phyloP scores from a whole-genome alignment of 768 basidiomycete species.

The Bullera alba region DNA sequence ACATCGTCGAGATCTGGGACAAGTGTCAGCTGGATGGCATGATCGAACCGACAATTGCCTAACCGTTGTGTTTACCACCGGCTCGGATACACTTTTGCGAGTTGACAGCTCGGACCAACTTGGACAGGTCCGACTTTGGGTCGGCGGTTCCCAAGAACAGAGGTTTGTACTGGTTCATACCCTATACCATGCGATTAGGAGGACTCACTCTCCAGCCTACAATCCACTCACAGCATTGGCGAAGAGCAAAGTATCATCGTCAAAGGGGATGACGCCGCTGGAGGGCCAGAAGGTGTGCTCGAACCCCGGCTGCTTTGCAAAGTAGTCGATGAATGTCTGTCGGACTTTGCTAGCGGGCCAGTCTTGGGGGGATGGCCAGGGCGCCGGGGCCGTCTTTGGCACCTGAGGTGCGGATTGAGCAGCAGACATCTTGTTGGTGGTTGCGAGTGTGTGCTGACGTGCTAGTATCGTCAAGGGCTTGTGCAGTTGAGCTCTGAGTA shows the following conservation, averaged over 20 bases:
- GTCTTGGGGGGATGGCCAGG: slow-evolving; percentile 43
- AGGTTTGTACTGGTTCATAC: slow-evolving; percentile 73
- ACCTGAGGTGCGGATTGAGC: slow-evolving; percentile 22
- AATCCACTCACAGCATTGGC: slow-evolving; percentile 78
- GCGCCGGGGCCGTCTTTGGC: slow-evolving; percentile 30
- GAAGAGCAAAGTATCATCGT: slow-evolving; percentile 94
- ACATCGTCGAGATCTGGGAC: slow-evolving; percentile 89
- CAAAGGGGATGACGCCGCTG: slow-evolving; percentile 88
- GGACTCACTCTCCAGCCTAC: background rate
- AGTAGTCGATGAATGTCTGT: slow-evolving; percentile 85
- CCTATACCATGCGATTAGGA: slow-evolving; percentile 13
- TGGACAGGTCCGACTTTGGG: slow-evolving; percentile 82
- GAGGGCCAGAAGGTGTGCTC: slow-evolving; percentile 84
- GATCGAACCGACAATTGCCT: slow-evolving; percentile 13
- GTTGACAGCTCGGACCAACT: slow-evolving; percentile 88
- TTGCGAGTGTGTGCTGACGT: too few relatives aligned
- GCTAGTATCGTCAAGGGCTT: too few relatives aligned
- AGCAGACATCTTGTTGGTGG: slow-evolving; percentile 19
- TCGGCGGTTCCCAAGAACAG: slow-evolving; percentile 98
- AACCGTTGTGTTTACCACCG: slow-evolving; percentile 97
- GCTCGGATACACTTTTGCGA: slow-evolving; percentile 97
- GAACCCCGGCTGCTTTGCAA: slow-evolving; percentile 53
- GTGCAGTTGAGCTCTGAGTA: too few relatives aligned
- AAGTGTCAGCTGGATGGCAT: background rate
- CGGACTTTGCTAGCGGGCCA: slow-evolving; percentile 82